phyloP scores from a whole-genome alignment of 106 monocot genomes.

The Allium fistulosum region DNA sequence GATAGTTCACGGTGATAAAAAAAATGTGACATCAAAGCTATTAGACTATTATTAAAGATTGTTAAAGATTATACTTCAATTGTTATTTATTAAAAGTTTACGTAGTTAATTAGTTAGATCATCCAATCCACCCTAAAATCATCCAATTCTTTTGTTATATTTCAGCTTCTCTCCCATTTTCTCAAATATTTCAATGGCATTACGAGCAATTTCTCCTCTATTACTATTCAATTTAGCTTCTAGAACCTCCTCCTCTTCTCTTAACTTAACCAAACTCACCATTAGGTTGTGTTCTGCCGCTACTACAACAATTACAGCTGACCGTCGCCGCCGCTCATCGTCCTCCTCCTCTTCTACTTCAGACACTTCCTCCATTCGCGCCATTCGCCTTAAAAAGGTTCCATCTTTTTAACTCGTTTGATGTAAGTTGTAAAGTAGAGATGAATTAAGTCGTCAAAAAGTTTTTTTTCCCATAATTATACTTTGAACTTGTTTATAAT shows the following conservation, averaged over 20 bases:
- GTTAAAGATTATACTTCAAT: no score
- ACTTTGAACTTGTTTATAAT: background rate
- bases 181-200: background rate
- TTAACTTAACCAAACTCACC: background rate
- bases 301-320: slow-evolving; percentile 7
- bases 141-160: no score
- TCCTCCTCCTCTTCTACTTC: slow-evolving; percentile 52
- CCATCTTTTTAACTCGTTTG: background rate
- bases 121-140: no score
- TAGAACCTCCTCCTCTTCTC: slow-evolving; percentile 9
- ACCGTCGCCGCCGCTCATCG: slow-evolving; percentile 30
- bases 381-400: slow-evolving; percentile 73
- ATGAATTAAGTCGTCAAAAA: background rate
- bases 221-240: slow-evolving; percentile 16
- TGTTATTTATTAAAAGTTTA: no score
- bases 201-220: slow-evolving; percentile 27
- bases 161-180: background rate
- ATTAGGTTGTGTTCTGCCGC: slow-evolving; percentile 23
- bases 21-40: no score
- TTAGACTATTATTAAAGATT: no score
- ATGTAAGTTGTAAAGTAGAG: background rate
- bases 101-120: no score
- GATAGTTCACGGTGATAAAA: no score
- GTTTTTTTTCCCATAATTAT: background rate
- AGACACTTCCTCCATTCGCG: slow-evolving; percentile 61